Evolutionary conservation across 805 yeast species (phyloP), one percentile per base, ranked within the genome.

Genomic region (Wickerhamomyces xylosicus): DNA sequence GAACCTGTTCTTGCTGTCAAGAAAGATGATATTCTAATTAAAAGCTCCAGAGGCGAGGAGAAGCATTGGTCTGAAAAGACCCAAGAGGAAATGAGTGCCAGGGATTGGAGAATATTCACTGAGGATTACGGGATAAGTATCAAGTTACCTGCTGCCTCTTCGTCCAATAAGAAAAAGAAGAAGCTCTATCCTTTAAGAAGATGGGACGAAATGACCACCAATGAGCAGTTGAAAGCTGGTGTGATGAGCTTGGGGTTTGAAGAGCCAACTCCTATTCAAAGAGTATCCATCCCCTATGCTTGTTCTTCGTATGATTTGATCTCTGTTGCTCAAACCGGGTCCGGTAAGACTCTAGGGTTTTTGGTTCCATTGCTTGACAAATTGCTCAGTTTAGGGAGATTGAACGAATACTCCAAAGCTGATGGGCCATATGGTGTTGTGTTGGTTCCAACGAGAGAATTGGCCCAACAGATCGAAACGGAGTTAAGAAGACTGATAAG

Each of bases 281-380:
- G 96, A 45, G 92, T 94, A 0, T 71, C 96, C 0, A 75, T 90
- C 4, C 96, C 97, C 0, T 62, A 79, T 19, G 79, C 81, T 0
- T 49, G 79, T 18, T 55, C 63, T 0, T 63, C 69, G 3, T 59
- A 74, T 19, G 96, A 90, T 56, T 65, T 85, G 2, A 67, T 89
- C 17, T 97, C 95, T 13, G 72, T 89, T n/a, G 97, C 97, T 0
- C 87, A 87, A 48, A 90, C 98, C 0, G 98, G 98, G 11, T 84
- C 95, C 1, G 98, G 98, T 50, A 90, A 92, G 55, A 90, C 98
- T 0, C 64, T 89, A 11, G 81, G 94, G 2, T 90, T 79, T 58
- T 56, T 84, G 10, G 58, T 90, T 2, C 97, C 98, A 0, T 59
- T 85, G 37, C 53, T 84, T 9, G 56, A 75, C 2, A 77, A 74